phyloP scores from a whole-genome alignment of 2,329 filamentous ascomycete genomes.

The Fulvia fulva region DNA sequence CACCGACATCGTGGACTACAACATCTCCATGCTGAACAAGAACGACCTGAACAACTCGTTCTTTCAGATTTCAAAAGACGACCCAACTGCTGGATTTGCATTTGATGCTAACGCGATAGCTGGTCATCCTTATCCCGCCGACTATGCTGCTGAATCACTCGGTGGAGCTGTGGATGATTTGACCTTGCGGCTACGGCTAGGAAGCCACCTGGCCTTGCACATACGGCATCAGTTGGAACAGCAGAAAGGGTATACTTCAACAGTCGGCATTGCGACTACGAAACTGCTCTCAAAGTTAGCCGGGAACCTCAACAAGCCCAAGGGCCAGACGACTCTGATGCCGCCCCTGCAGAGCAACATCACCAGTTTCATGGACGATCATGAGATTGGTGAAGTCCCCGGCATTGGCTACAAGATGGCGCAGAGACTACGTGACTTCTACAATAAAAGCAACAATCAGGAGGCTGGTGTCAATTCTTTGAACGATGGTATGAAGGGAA shows the following conservation, averaged over 20 bases:
- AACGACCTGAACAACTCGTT: slow-evolving; percentile 65
- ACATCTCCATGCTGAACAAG: slow-evolving; percentile 65
- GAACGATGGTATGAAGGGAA: slow-evolving; percentile 50
- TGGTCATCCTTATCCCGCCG: slow-evolving; percentile 58
- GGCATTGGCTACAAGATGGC: slow-evolving; percentile 81
- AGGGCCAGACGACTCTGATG: slow-evolving; percentile 78
- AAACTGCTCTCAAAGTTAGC: slow-evolving; percentile 83
- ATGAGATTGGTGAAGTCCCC: slow-evolving; percentile 75
- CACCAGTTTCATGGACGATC: slow-evolving; percentile 66
- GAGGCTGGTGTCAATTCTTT: slow-evolving; percentile 44
- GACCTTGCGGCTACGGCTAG: slow-evolving; percentile 63
- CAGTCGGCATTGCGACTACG: slow-evolving; percentile 81
- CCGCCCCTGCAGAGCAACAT: slow-evolving; percentile 57
- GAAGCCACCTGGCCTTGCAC: slow-evolving; percentile 74
- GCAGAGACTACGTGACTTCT: slow-evolving; percentile 60
- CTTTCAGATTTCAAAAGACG: slow-evolving; percentile 68
- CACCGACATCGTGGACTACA: slow-evolving; percentile 82
- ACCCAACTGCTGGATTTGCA: slow-evolving; percentile 74
- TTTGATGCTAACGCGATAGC: slow-evolving; percentile 69
- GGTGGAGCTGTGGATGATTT: slow-evolving; percentile 16
- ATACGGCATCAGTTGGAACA: slow-evolving; percentile 69
- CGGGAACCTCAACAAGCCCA: slow-evolving; percentile 80
- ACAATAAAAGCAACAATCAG: slow-evolving; percentile 52
- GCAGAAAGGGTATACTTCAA: slow-evolving; percentile 78
- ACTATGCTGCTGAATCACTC: slow-evolving; percentile 8